These are phyloP conservation scores for Flaveria floridana DNA, from an alignment of 140 eudicot species.

Conservation along the genomic window DNA sequence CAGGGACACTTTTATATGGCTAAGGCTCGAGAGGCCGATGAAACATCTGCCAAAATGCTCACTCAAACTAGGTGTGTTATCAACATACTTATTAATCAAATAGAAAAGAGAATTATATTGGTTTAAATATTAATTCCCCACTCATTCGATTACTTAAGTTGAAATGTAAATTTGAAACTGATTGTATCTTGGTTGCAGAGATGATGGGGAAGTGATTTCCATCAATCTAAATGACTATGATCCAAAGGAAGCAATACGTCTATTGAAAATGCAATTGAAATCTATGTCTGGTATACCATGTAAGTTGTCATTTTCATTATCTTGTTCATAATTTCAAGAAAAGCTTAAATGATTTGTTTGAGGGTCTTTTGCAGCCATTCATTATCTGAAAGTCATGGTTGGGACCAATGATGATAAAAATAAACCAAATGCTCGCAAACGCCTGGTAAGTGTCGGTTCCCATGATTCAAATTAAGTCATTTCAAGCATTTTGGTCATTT, in stretches of 20 bases:
- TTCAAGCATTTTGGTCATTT: conserved; percentile 5
- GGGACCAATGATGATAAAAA: conserved; percentile 43
- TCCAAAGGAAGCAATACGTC: conserved; percentile 58
- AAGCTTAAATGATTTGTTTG: conserved; percentile 25
- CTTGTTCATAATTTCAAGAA: neutral
- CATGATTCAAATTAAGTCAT: neutral
- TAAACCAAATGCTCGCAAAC: conserved; percentile 51
- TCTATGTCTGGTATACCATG: conserved; percentile 63
- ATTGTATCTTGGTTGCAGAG: conserved; percentile 40
- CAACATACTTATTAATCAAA: neutral
- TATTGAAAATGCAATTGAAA: conserved; percentile 50
- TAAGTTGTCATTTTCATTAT: conserved; percentile 28
- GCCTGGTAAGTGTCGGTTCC: conserved; percentile 46
- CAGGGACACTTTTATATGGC: conserved; percentile 69
- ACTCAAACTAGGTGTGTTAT: conserved; percentile 51
- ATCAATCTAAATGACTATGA: conserved; percentile 46
- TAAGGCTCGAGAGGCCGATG: conserved; percentile 75
- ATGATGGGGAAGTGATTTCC: conserved; percentile 44
- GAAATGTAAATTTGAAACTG: neutral
- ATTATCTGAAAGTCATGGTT: conserved; percentile 50
- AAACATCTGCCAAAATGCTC: conserved; percentile 54
- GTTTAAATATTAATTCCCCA: neutral
- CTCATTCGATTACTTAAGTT: neutral
- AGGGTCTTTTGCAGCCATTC: conserved; percentile 50
- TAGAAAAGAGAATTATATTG: neutral